Evolutionary conservation across 192 early-diverging fungal species (phyloP).

Genomic region (Coemansia sp.): DNA sequence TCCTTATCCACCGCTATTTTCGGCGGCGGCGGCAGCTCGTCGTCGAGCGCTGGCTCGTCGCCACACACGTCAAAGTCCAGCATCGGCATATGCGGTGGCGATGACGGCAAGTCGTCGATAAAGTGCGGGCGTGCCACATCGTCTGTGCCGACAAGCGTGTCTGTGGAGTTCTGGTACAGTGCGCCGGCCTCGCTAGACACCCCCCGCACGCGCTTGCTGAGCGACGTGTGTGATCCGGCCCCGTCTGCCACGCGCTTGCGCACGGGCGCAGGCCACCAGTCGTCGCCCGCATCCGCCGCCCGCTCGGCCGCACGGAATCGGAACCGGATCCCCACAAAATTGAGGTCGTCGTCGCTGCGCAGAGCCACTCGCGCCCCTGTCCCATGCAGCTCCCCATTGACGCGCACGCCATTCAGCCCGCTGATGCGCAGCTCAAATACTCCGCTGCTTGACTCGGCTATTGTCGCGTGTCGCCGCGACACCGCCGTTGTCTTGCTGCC

Average conservation of each 20-base stretch:
- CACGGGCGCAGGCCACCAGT: constrained; percentile 47
- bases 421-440: constrained; percentile 37
- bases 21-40: constrained; percentile 22
- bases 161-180: constrained; percentile 32
- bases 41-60: constrained; percentile 8
- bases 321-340: constrained; percentile 57
- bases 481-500: constrained; percentile 41
- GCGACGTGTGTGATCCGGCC: background rate
- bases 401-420: constrained; percentile 54
- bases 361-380: constrained; percentile 29
- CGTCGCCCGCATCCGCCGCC: constrained; percentile 15
- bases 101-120: constrained; percentile 51
- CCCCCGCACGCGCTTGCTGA: constrained; percentile 24
- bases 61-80: constrained; percentile 19
- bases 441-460: constrained; percentile 13
- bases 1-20: constrained; percentile 22
- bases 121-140: constrained; percentile 1
- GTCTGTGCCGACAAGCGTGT: constrained; percentile 37
- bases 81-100: constrained; percentile 36
- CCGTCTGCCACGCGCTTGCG: constrained; percentile 26
- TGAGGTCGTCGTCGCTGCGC: constrained; percentile 37
- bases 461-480: constrained; percentile 48
- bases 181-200: constrained; percentile 16
- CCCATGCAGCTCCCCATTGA: constrained; percentile 39
- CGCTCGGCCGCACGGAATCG: constrained; percentile 34